Percentiles rank a stretch among this genome's conserved stretches.
Evolutionary conservation across 2,329 filamentous ascomycete species (phyloP).

Genomic region (Aphanoascus verrucosus): DNA sequence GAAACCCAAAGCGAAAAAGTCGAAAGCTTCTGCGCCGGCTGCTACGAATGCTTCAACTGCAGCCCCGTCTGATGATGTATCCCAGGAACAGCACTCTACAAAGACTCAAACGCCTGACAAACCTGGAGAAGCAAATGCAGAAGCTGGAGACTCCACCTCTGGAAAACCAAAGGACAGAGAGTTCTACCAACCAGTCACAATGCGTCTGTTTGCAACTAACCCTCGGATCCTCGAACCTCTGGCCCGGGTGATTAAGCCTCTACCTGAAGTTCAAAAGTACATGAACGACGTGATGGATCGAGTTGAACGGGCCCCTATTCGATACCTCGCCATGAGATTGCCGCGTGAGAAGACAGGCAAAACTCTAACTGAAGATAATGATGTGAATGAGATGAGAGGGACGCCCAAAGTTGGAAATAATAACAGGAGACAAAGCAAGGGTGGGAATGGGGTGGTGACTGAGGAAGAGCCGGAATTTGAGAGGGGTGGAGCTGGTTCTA

Average conservation of each 20-base stretch:
- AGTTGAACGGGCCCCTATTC: conserved; percentile 45
- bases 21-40: conserved; percentile 16
- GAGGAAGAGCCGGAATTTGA: conserved; percentile 22
- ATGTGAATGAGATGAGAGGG: conserved; percentile 15
- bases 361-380: conserved; percentile 21
- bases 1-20: conserved; percentile 32
- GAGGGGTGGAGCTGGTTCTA: conserved; percentile 4
- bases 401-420: conserved; percentile 20
- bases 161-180: conserved; percentile 28
- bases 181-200: conserved; percentile 45
- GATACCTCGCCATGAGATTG: conserved; percentile 46
- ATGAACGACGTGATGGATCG: conserved; percentile 50
- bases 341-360: conserved; percentile 31
- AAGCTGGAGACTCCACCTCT: not conserved
- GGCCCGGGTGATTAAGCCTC: conserved; percentile 45
- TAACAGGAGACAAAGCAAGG: conserved; percentile 22
- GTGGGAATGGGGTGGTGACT: conserved; percentile 16
- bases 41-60: conserved; percentile 18
- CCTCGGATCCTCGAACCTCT: conserved; percentile 46
- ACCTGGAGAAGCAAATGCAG: conserved; percentile 11
- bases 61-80: conserved; percentile 18
- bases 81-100: conserved; percentile 6
- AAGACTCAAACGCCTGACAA: conserved; percentile 19
- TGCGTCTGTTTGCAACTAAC: conserved; percentile 45
- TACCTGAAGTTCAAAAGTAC: conserved; percentile 43